Evolutionary conservation across 2,329 filamentous ascomycete genomes (phyloP), one percentile per base, ranked within the genome.

Genomic region (Trichoderma arundinaceum): DNA sequence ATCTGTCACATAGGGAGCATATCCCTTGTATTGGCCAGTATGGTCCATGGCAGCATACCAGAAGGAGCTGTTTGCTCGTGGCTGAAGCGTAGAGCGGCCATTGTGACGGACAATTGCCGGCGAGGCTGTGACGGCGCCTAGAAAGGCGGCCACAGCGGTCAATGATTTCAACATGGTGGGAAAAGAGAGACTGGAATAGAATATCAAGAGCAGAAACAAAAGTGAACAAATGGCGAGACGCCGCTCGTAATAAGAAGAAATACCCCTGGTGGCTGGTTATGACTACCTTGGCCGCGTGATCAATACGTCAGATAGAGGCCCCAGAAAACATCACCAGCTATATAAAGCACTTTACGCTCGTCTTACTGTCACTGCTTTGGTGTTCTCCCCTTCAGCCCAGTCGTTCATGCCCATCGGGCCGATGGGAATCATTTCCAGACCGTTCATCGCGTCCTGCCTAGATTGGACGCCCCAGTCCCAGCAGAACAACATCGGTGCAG

Each of bases 11-110:
- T 81, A 75, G 0, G 79, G 79, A 1, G 79, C 78, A 63, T 74
- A 80, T 9, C 79, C 79, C 6, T 78, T 73, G 28, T 72, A 64
- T 0, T 71, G 33, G 1, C 73, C 75, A 1, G 74, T 75, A 65
- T 81, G 80, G 64, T 81, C 78, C 70, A 82, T 73, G 61, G 77
- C 77, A 44, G 78, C 72, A 69, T 81, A 81, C 79, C 79, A 81
- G 69, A 77, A 81, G 49, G 70, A 73, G 35, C 69, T 72, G 32
- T 64, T 53, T 12, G 56, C 58, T 22, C 59, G 22, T 13, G 22
- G n/a, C 22, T 54, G 3, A 17, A 48, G 41, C 3, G 22, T 4
- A 28, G 49, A 46, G 19, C 56, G 64, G 53, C 38, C 51, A 43
- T 33, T n/a, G n/a, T 38, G 54, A 43, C 28, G 38, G 52, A 41